phyloP scores from a whole-genome alignment of 1,284 basidiomycete species.

The Clitocybe nebularis region DNA sequence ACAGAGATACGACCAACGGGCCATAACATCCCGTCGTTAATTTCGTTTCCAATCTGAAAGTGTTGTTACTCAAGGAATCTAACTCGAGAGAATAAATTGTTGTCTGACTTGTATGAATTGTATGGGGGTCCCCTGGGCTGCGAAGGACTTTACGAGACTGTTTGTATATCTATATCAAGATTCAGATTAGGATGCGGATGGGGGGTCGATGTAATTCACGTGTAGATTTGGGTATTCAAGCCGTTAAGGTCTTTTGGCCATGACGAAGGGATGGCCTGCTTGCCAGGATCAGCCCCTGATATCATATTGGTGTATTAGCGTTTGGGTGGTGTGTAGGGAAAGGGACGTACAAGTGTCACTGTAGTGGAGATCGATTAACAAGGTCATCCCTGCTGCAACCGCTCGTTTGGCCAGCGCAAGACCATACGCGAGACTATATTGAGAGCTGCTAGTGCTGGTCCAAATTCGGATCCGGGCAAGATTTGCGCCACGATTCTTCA shows the following conservation, averaged over 20 bases:
- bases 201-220: too few species aligned
- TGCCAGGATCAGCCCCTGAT: constrained; percentile 58
- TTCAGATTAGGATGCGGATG: not conserved
- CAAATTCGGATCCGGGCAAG: constrained; percentile 58
- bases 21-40: constrained; percentile 61
- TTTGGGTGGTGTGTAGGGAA: too few species aligned
- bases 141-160: constrained; percentile 46
- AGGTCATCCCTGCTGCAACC: constrained; percentile 51
- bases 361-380: constrained; percentile 58
- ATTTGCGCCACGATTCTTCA: constrained; percentile 51
- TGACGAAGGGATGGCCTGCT: constrained; percentile 54
- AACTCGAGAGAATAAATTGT: not conserved
- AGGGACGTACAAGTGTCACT: constrained; percentile 58
- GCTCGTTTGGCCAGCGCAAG: constrained; percentile 55
- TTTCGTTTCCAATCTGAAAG: constrained; percentile 56
- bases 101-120: constrained; percentile 43
- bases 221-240: constrained; percentile 52
- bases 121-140: constrained; percentile 50
- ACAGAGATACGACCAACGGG: constrained; percentile 52
- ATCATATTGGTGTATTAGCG: constrained; percentile 2
- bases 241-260: constrained; percentile 52
- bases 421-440: constrained; percentile 52
- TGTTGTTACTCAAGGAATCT: not conserved
- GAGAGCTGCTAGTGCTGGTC: constrained; percentile 46
- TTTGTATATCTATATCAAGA: constrained; percentile 44